Base-by-base conservation (phyloP, 768 basidiomycete genomes). In the Mycena indigotica region DNA sequence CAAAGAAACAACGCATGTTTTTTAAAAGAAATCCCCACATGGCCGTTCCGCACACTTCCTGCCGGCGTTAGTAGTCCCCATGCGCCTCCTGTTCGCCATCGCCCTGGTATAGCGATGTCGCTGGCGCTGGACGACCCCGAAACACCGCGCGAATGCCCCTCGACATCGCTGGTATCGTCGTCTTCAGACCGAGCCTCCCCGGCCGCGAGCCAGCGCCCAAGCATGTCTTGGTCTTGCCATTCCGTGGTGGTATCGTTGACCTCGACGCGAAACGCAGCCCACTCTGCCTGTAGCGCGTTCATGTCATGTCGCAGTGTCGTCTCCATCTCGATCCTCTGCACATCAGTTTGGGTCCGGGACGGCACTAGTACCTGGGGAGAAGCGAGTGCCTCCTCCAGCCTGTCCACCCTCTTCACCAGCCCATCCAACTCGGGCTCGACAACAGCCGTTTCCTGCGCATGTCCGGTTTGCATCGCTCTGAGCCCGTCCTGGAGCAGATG, bases 51-150 rank as follows among this genome's bases (percentile, higher is more conserved):
- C 46, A 58, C 54, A 52, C 61, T 62, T 38, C 61, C 61, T 30
- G 45, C 61, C 2, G 61, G 61, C 46, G 61, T 62, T 16, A 58
- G 51, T 30, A 62, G 54, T 19, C 57, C 61, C 61, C 52, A 54
- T 6, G 52, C 49, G 12, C 61, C 56, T 17, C 49, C 52, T 6
- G 45, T 52, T 12, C 48, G n/a, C n/a, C n/a, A n/a, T 29, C 4
- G 16, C 50, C 30, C 23, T 52, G 4, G 52, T 56, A 38, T 10
- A 46, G 52, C 40, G 50, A n/a, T n/a, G n/a, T n/a, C n/a, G n/a
- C n/a, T n/a, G n/a, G n/a, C n/a, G n/a, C n/a, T n/a, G n/a, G n/a
- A n/a, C n/a, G n/a, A n/a, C n/a, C n/a, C n/a, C n/a, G n/a, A 45
- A 30, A n/a, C 48, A 15, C 23, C 26, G 21, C 49, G 48, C 21